A percentile compares a stretch with the other conserved stretches of the same genome.
These are phyloP conservation scores for Perilla frutescens DNA, from an alignment of 257 asterid genomes.

Conservation along the genomic window DNA sequence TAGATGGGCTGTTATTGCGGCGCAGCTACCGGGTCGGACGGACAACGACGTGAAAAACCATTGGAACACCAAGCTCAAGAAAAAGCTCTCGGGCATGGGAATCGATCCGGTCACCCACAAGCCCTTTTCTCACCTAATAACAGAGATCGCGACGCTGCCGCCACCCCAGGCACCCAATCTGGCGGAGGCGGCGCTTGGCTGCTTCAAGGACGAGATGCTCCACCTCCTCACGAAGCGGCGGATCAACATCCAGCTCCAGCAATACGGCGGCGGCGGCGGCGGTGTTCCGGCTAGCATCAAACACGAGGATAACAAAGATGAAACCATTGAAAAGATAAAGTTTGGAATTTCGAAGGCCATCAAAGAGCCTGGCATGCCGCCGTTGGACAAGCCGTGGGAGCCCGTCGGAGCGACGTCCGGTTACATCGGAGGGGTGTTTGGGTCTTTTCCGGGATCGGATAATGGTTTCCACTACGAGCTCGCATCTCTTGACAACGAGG, in stretches of 20 bases:
- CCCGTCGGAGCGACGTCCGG: constrained; percentile 40
- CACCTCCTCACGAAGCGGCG: constrained; percentile 89
- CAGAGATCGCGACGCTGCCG: constrained; percentile 87
- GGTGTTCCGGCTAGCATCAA: constrained; percentile 29
- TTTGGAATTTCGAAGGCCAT: constrained; percentile 66
- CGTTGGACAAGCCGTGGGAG: constrained; percentile 53
- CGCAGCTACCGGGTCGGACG: constrained; percentile 91
- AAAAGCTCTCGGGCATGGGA: constrained; percentile 95
- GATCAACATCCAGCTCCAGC: constrained; percentile 73
- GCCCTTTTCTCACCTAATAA: constrained; percentile 87
- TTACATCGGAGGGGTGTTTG: constrained; percentile 43
- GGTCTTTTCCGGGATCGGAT: constrained; percentile 47
- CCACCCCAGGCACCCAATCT: constrained; percentile 89
- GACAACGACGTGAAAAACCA: constrained; percentile 95
- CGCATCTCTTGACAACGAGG: constrained; percentile 50
- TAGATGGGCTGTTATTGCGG: constrained; percentile 96
- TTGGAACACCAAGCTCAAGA: constrained; percentile 95
- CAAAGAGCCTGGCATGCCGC: constrained; percentile 44
- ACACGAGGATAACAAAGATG: constrained; percentile 52
- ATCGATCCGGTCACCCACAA: constrained; percentile 97
- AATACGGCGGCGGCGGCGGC: constrained; percentile 25
- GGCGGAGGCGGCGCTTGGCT: constrained; percentile 94
- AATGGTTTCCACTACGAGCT: constrained; percentile 58
- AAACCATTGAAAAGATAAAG: constrained; percentile 59
- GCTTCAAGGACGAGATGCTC: constrained; percentile 98